Base-by-base conservation (phyloP, 202 grass and related monocot genomes). In the Dendrocalamus latiflorus region DNA sequence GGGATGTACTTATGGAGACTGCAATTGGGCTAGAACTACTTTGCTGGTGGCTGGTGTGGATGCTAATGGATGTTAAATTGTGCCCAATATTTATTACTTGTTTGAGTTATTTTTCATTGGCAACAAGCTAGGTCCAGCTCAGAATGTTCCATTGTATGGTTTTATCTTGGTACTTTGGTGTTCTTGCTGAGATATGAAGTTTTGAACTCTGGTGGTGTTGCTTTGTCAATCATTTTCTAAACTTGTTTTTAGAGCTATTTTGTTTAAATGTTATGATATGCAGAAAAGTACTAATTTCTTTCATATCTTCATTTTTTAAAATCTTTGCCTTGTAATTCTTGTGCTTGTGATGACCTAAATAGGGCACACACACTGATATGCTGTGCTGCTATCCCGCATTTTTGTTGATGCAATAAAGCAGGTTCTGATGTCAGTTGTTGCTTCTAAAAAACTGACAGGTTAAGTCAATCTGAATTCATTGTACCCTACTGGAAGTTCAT, bases 401-500 rank as follows among this genome's bases (percentile, higher is more conserved):
- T 39, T 62, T 67, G 17, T 41, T 64, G 2, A 7, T 25, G 1
- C n/a, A 65, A 21, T 21, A 21, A 18, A 65, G 5, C 12, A 8
- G 17, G 5, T 15, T 69, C 64, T 87, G 48, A 81, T 76, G 9
- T 47, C 5, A 20, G 17, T 58, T 81, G 34, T 6, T 81, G 41
- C 45, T 77, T 69, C 47, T 59, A 42, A 51, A 65, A 57, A 57
- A 77, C 14, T 81, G 49, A 62, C 75, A 99, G 97, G 77, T 75
- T 90, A 86, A 83, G 84, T 48, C 89, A 88, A 36, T 99, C 93
- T 13, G 89, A 93, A 75, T 99, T 97, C 84, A 97, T 99, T 37
- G 81, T 99, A 43, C 89, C 97, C 24, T 97, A 92, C 41, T 92
- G 91, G 26, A 99, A 94, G 83, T 97, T 92, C 55, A 74, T 89